Base-by-base conservation (phyloP, 2,329 filamentous ascomycete species). In the Gnomoniopsis sp. region DNA sequence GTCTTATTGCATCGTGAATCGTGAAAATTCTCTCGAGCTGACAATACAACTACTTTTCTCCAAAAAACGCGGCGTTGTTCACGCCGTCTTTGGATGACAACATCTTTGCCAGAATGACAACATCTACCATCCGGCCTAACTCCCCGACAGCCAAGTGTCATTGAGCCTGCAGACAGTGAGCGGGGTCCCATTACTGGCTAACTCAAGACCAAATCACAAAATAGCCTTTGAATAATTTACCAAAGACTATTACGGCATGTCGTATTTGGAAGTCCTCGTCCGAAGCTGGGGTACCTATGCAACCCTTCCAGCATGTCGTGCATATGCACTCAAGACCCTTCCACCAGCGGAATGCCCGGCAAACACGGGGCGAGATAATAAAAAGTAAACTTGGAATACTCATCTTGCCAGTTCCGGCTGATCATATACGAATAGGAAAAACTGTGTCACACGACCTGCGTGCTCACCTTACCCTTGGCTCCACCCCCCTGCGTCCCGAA, bases 81-180 rank as follows among this genome's bases (percentile, higher is more conserved):
- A 49, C 41, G 46, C 53, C 53, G 53, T 49, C 46, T 10, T 50
- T 17, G n/a, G 47, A 56, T 56, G 34, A 41, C 53, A 48, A 56
- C 34, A 56, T 7, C 49, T n/a, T 19, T 11, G 34, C 21, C 19
- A 21, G 22, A 44, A 56, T 56, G 53, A 34, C 53, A 56, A 56
- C 46, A 56, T 56, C 34, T 17, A n/a, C 14, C 3, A 19, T 30
- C 3, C n/a, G 23, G 26, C 53, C 23, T 56, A 49, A 33, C 53
- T 56, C 53, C 53, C 46, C 53, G 53, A 38, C 26, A 12, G 46
- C 47, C 41, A 33, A 19, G 12, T 38, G 34, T 41, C 46, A 56
- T 38, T 41, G 47, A 34, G 17, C 50, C 50, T 15, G 17, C 3
- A 43, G 22, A 12, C 21, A 11, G 8, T 21, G 47, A 56, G 53